phyloP scores from a whole-genome alignment of 2,329 filamentous ascomycete species.

The Xylariaceae sp. region DNA sequence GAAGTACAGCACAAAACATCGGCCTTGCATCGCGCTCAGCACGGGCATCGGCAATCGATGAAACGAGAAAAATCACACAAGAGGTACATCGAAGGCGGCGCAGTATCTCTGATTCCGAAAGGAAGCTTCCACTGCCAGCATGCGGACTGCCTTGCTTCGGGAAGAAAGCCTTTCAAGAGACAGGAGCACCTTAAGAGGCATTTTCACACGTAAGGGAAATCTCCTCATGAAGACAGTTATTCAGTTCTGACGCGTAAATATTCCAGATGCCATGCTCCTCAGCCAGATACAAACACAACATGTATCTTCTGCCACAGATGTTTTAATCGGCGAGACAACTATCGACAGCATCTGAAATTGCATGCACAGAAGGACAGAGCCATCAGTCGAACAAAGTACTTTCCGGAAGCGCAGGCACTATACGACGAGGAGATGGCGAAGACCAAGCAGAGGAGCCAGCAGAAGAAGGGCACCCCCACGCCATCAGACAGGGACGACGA shows the following conservation, averaged over 20 bases:
- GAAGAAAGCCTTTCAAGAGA: constrained; percentile 40
- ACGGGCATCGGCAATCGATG: constrained; percentile 11
- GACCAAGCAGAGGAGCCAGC: constrained; percentile 19
- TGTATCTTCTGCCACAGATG: constrained; percentile 22
- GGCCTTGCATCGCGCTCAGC: constrained; percentile 39
- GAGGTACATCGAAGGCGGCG: constrained; percentile 6
- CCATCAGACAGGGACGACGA: no score
- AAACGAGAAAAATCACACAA: constrained; percentile 12
- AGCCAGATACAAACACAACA: constrained; percentile 8
- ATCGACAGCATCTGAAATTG: constrained; percentile 32
- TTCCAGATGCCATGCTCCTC: constrained; percentile 22
- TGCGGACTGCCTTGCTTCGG: constrained; percentile 36
- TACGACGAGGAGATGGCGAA: constrained; percentile 18
- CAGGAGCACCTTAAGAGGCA: constrained; percentile 55
- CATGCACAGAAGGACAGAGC: constrained; percentile 28
- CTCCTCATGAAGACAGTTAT: no score
- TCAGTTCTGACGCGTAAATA: constrained; percentile 27
- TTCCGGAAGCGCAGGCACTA: constrained; percentile 20
- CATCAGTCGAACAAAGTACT: constrained; percentile 29
- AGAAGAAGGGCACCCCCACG: constrained; percentile 10
- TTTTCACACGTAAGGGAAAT: constrained; percentile 41
- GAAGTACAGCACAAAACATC: constrained; percentile 40
- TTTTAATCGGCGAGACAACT: constrained; percentile 37
- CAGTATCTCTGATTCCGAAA: constrained; percentile 23
- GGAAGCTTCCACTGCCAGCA: constrained; percentile 38